Evolutionary conservation across 2,329 filamentous ascomycete genomes (phyloP).

Genomic region (Plectosphaerella cucumerina): DNA sequence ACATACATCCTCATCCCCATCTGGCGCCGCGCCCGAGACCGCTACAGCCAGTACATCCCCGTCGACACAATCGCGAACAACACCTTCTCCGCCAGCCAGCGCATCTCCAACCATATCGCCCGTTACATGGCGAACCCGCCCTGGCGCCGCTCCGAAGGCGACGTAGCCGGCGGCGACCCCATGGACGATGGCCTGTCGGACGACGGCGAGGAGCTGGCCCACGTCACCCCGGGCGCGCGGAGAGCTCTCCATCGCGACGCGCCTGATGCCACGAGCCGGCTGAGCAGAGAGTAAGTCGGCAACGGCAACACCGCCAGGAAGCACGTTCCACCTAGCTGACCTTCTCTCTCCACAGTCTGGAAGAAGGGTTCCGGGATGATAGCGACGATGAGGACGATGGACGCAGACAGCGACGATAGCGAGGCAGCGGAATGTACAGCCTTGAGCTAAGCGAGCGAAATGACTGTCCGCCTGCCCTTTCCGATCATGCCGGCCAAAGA

Average conservation of each 20-base stretch:
- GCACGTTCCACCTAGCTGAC: slow-evolving; percentile 5
- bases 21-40: slow-evolving; percentile 65
- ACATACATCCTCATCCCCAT: slow-evolving; percentile 63
- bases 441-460: slow-evolving; percentile 1
- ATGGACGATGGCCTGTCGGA: slow-evolving; percentile 55
- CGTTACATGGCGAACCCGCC: slow-evolving; percentile 39
- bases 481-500: neutral
- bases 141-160: slow-evolving; percentile 41
- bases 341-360: slow-evolving; percentile 40
- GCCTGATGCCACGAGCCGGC: slow-evolving; percentile 50
- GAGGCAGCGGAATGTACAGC: slow-evolving; percentile 1
- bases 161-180: slow-evolving; percentile 32
- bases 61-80: slow-evolving; percentile 58
- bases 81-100: slow-evolving; percentile 49
- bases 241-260: slow-evolving; percentile 31
- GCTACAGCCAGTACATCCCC: slow-evolving; percentile 72
- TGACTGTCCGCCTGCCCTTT: neutral
- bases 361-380: slow-evolving; percentile 47
- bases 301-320: neutral
- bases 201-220: slow-evolving; percentile 66
- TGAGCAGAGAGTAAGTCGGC: slow-evolving; percentile 66
- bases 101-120: slow-evolving; percentile 38
- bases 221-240: slow-evolving; percentile 48
- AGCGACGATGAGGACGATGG: slow-evolving; percentile 35
- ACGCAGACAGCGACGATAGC: slow-evolving; percentile 10